These are phyloP conservation scores for Omphalotus guepiniiformis DNA, from an alignment of 768 basidiomycete genomes.

Conservation along the genomic window DNA sequence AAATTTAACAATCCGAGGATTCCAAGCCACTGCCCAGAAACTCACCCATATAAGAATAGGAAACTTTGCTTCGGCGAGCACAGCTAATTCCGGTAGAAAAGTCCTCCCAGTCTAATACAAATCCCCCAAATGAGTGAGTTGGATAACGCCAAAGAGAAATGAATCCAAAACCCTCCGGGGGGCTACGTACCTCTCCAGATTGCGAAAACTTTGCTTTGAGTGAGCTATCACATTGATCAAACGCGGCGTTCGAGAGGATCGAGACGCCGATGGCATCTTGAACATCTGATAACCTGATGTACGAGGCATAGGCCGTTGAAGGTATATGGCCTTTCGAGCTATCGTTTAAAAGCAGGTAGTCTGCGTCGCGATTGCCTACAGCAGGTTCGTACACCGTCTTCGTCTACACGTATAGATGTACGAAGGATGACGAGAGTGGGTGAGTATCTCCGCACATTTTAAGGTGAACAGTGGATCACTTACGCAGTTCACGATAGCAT, in stretches of 20 bases:
- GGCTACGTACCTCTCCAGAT: conserved; percentile 25
- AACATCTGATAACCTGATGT: conserved; percentile 25
- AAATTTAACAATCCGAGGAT: too few relatives aligned
- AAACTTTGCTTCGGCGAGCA: conserved; percentile 28
- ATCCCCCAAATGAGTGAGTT: neutral
- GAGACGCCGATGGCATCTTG: conserved; percentile 33
- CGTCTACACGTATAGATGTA: conserved; percentile 15
- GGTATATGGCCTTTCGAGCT: conserved; percentile 36
- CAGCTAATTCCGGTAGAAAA: conserved; percentile 26
- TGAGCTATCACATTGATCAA: conserved; percentile 27
- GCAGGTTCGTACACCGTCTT: conserved; percentile 29
- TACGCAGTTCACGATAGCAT: conserved; percentile 38
- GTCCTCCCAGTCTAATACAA: conserved; percentile 27
- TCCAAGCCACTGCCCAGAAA: conserved; percentile 11
- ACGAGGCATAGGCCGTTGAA: conserved; percentile 32
- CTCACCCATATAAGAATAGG: conserved; percentile 34
- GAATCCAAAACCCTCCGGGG: neutral
- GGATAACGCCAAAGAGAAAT: neutral
- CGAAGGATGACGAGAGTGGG: too few relatives aligned
- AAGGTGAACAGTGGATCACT: too few relatives aligned
- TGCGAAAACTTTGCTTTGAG: conserved; percentile 19
- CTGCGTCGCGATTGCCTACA: conserved; percentile 28
- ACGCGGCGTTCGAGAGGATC: conserved; percentile 19
- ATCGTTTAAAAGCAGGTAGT: conserved; percentile 28
- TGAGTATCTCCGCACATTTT: too few relatives aligned